Base-by-base conservation (phyloP, 2,329 filamentous ascomycete species). In the Ceratocystis albifundus region DNA sequence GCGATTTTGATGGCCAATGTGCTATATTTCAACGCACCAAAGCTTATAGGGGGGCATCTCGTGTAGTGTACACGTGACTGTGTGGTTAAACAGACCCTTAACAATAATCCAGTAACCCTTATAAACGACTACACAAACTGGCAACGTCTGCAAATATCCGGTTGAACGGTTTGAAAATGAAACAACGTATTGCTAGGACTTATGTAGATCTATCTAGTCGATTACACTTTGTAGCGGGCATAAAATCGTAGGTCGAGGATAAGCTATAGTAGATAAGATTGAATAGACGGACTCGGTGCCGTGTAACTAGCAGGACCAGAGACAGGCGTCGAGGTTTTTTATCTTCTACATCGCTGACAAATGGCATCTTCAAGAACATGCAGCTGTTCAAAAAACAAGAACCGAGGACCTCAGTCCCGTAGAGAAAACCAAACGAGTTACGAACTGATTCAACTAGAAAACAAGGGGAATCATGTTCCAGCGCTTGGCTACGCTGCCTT, bases 381-480 rank as follows among this genome's bases (percentile, higher is more conserved):
- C 8, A 12, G 12, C 15, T 15, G 36, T 41, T 41, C 36, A 41
- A 41, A 41, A 41, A 41, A 41, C 3, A 12, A 15, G 36, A 41
- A 12, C 36, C 36, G 36, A 41, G 15, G 4, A 12, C 36, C 12
- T 15, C 36, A 41, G 36, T 41, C 36, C 10, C 36, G 12, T 15
- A 41, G 36, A 12, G 4, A 41, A 41, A 15, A 15, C 36, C 36
- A 12, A 15, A 4, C 36, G 10, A 25, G 25, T 28, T 53, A 2
- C n/a, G n/a, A 30, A n/a, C n/a, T 57, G 36, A n/a, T n/a, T 8
- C 17, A 20, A 44, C 69, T 74, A 88, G 72, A 82, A 87, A 62
- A 90, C 65, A 67, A 81, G 80, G 1, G 90, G 90, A 69, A 96
- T 81, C 84, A 96, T 93, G 69, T 79, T 86, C 86, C 87, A 90